Conservation (phyloP, 2,329 filamentous ascomycete species). For the Penicillium nordicum region DNA sequence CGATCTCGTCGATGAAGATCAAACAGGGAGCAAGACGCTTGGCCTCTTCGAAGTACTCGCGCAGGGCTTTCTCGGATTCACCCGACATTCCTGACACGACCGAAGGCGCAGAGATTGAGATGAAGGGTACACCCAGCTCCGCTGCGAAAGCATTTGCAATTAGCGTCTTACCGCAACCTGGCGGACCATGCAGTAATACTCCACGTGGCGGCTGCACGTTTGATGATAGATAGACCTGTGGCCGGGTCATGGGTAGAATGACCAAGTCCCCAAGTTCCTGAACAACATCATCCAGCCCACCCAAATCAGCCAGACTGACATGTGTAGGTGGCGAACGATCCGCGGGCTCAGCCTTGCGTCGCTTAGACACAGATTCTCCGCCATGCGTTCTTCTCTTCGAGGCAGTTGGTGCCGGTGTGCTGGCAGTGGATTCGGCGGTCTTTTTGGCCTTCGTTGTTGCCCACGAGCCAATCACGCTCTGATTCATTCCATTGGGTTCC, state of each 20-base stretch:
- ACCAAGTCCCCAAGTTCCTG: conserved; percentile 67
- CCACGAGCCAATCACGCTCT: conserved; percentile 61
- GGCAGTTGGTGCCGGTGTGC: conserved; percentile 21
- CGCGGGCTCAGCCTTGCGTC: conserved; percentile 57
- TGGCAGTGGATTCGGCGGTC: conserved; percentile 27
- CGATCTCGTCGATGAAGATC: conserved; percentile 88
- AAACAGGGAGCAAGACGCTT: conserved; percentile 81
- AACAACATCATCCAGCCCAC: conserved; percentile 71
- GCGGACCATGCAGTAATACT: conserved; percentile 76
- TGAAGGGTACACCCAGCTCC: conserved; percentile 70
- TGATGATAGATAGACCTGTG: conserved; percentile 62
- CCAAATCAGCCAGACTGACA: conserved; percentile 67
- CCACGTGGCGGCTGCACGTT: conserved; percentile 69
- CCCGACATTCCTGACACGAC: conserved; percentile 84
- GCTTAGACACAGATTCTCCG: conserved; percentile 65
- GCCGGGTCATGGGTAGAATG: conserved; percentile 67
- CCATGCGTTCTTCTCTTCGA: conserved; percentile 59
- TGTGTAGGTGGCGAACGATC: conserved; percentile 65
- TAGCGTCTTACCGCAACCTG: conserved; percentile 83
- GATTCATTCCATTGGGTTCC: conserved; percentile 63
- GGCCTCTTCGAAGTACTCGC: conserved; percentile 84
- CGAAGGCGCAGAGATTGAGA: conserved; percentile 76
- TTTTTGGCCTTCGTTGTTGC: conserved; percentile 40
- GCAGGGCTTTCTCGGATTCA: conserved; percentile 81
- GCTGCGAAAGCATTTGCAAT: conserved; percentile 77